Evolutionary conservation across 192 early-diverging fungal species (phyloP).

Genomic region (Chytriomyces hyalinus): DNA sequence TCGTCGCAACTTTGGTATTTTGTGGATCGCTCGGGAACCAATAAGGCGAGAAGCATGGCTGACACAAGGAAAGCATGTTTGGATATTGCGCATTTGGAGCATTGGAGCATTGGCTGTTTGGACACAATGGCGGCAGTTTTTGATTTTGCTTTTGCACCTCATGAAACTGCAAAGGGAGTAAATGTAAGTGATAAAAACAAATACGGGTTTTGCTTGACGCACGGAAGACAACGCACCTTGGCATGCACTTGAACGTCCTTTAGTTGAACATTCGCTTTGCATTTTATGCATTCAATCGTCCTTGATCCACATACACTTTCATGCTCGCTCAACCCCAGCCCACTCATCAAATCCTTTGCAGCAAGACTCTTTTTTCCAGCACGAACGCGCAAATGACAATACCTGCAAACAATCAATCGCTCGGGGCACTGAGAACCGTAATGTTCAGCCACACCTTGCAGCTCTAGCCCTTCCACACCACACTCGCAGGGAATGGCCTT

Average conservation of each 20-base stretch:
- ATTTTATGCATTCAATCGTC: constrained; percentile 82
- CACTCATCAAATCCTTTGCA: constrained; percentile 69
- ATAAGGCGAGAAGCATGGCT: constrained; percentile 80
- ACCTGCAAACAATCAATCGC: constrained; percentile 80
- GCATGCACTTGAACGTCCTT: constrained; percentile 81
- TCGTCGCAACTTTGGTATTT: constrained; percentile 73
- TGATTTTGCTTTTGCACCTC: constrained; percentile 61
- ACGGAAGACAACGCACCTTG: constrained; percentile 39
- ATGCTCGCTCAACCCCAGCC: constrained; percentile 63
- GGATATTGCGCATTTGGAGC: constrained; percentile 44
- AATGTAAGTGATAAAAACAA: too few relatives aligned
- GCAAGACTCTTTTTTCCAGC: constrained; percentile 63
- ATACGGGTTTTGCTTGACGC: too few relatives aligned
- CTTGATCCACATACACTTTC: constrained; percentile 86
- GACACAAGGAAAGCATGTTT: constrained; percentile 73
- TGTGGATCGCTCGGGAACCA: constrained; percentile 79
- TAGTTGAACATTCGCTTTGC: constrained; percentile 70
- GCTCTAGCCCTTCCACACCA: constrained; percentile 4
- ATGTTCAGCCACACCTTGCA: constrained; percentile 59
- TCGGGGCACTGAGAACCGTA: constrained; percentile 70
- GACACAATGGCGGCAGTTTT: constrained; percentile 69
- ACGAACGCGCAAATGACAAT: constrained; percentile 74
- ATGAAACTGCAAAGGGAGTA: constrained; percentile 10
- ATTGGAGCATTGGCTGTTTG: constrained; percentile 76
- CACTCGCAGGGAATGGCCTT: constrained; percentile 68